Base-by-base conservation (phyloP, 2,329 filamentous ascomycete genomes). In the Neopestalotiopsis rosae region DNA sequence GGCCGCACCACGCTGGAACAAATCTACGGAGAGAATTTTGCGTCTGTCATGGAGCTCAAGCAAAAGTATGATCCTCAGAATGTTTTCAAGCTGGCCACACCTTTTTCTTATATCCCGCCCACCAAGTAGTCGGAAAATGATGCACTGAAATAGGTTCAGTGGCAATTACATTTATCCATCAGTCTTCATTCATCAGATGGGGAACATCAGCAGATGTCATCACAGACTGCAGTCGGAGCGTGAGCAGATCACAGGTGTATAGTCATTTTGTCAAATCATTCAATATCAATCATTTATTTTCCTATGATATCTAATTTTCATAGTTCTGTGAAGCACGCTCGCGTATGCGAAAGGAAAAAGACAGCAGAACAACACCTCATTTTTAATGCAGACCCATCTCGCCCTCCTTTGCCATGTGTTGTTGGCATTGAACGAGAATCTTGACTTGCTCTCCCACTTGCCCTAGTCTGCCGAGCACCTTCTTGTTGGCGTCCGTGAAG, bases 401-500 rank as follows among this genome's bases (percentile, higher is more conserved):
- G 7, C 84, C 83, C 1, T 83, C 86, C 70, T 80, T 79, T 3
- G 83, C 84, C 83, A 87, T 85, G 71, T 83, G 79, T 70, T 82
- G 81, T 73, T 87, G 84, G 73, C 89, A 91, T 72, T 88, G 85
- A 10, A 88, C 81, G 74, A 92, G 76, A 4, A 90, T 86, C 59
- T 83, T 83, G 20, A 90, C 87, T 79, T 92, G 90, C 71, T 88
- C 84, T 20, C 85, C 85, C 3, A 92, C 84, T 73, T 92, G 88
- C 42, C 71, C 73, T 3, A 74, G 61, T 5, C 81, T 79, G 3
- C 85, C 81, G 69, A 89, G 79, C 4, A 89, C 86, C 69, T 87
- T 85, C 69, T 85, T 82, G 78, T 92, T 92, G 0, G 90, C 89
- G 63, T 91, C 87, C 3, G 86, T 81, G 74, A 92, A 92, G 3